Percentiles rank a stretch among this genome's conserved stretches.
Conservation (phyloP, 495 filamentous ascomycete genomes). For the Neurospora sp. region DNA sequence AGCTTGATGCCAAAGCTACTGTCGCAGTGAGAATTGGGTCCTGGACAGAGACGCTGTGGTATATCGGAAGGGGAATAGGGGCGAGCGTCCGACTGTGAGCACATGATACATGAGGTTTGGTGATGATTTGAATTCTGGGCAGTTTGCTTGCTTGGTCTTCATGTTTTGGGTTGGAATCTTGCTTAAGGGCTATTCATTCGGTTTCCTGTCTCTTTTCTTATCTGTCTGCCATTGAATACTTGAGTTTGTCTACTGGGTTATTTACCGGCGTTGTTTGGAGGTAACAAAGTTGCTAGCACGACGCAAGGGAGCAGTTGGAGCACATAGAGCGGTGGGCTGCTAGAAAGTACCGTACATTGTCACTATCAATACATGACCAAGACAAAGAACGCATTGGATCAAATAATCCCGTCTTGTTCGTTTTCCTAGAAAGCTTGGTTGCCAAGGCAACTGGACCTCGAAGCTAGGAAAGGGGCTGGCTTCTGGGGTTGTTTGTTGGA, state of each 20-base stretch:
- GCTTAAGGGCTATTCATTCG: not conserved
- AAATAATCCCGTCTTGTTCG: not conserved
- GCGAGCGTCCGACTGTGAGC: constrained; percentile 54
- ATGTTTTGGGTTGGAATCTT: not conserved
- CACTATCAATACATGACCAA: not conserved
- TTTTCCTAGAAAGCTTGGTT: not conserved
- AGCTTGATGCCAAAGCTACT: constrained; percentile 66
- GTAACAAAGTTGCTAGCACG: not conserved
- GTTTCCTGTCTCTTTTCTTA: not conserved
- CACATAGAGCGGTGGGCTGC: not conserved
- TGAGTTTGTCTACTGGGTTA: not conserved
- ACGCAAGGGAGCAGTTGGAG: not conserved
- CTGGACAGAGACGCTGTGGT: constrained; percentile 62
- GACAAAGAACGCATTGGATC: not conserved
- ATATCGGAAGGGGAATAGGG: constrained; percentile 62
- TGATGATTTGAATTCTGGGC: not conserved
- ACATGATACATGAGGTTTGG: not conserved
- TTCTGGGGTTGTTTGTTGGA: not conserved
- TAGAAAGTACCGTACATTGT: not conserved
- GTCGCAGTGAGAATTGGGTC: constrained; percentile 60
- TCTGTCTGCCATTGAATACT: not conserved
- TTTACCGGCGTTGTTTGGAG: not conserved
- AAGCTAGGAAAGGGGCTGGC: not conserved
- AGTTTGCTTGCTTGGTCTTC: not conserved
- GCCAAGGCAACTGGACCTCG: not conserved